Evolutionary conservation across 1,139 yeast species (phyloP), one percentile per base, ranked within the genome.

Genomic region (Trichomonascaceae sp.): DNA sequence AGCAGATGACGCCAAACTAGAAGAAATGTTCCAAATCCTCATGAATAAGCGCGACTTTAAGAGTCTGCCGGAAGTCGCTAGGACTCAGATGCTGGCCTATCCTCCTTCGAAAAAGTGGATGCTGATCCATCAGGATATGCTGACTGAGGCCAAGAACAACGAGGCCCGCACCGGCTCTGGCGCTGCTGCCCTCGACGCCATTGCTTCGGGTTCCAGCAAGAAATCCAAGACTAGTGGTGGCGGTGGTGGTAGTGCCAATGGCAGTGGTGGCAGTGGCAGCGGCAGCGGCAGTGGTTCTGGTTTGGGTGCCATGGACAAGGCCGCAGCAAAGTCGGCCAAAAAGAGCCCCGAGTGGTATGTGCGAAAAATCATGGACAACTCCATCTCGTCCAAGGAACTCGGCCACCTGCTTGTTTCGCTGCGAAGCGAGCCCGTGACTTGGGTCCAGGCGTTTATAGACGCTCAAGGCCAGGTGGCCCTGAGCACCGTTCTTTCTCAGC

Each of bases 401-500:
- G 82, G 80, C 30, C 81, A 81, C 46, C 65, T 89, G 37, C 84
- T 93, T 80, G 94, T 89, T 3, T 82, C 93, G 29, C 62, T 89
- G 31, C 71, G 97, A 43, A 84, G 97, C 0, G 96, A 87, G 52
- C 93, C 93, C 28, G 69, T 89, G 28, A 77, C 71, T 40, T 89
- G 98, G 98, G 94, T 87, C 1, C 69, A 77, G 37, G 71, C 67
- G 25, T 89, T 89, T 41, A 67, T 84, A 37, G 79, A 75, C 38
- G 71, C 75, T 38, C 96, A 89, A 55, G 98, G 98, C 31, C 94
- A 84, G 41, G 74, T 84, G 2, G 87, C 93, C 1, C 66, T 89
- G 37, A 72, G 79, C 18, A 73, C 74, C 23, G 73, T 74, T 3
- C 51, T 74, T 20, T 60, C 64, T 34, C 71, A 69, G 37, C 50